Conservation (phyloP, 495 filamentous ascomycete genomes). For the Lepraria neglecta region DNA sequence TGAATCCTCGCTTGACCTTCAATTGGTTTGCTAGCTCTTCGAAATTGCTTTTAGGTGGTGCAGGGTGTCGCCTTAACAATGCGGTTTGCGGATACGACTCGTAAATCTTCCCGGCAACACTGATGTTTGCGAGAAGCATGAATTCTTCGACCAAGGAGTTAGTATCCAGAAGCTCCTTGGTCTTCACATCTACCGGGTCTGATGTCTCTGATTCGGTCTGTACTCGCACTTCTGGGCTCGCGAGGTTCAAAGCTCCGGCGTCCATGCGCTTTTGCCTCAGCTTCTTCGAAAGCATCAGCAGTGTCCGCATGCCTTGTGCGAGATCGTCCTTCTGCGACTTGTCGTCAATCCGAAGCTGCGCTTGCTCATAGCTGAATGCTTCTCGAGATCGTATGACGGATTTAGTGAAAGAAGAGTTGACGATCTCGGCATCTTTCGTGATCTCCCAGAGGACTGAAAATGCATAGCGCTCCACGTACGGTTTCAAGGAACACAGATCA, state of each 20-base stretch:
- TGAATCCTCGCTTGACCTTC: conserved; percentile 70
- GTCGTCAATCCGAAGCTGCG: conserved; percentile 90
- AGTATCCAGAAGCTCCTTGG: conserved; percentile 86
- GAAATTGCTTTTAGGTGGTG: conserved; percentile 91
- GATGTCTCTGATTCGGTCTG: conserved; percentile 91
- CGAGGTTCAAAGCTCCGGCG: conserved; percentile 88
- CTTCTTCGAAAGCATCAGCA: conserved; percentile 86
- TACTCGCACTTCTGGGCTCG: conserved; percentile 90
- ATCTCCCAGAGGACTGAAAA: conserved; percentile 96
- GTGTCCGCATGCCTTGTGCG: conserved; percentile 79
- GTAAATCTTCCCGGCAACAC: conserved; percentile 81
- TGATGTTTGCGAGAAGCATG: conserved; percentile 97
- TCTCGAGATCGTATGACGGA: conserved; percentile 97
- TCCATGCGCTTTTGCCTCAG: conserved; percentile 94
- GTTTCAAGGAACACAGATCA: conserved; percentile 93
- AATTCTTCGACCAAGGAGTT: conserved; percentile 98
- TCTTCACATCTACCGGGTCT: conserved; percentile 93
- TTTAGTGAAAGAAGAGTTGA: conserved; percentile 80
- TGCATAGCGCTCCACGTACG: conserved; percentile 93
- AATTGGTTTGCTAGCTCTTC: conserved; percentile 88
- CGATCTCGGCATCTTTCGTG: conserved; percentile 73
- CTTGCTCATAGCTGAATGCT: conserved; percentile 95
- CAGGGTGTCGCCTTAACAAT: conserved; percentile 81
- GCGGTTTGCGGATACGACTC: conserved; percentile 90
- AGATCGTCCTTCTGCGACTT: conserved; percentile 75